A percentile compares a stretch with the other conserved stretches of the same genome.
Conservation (phyloP, 331 rosid species). For the Prunus yedoensis region DNA sequence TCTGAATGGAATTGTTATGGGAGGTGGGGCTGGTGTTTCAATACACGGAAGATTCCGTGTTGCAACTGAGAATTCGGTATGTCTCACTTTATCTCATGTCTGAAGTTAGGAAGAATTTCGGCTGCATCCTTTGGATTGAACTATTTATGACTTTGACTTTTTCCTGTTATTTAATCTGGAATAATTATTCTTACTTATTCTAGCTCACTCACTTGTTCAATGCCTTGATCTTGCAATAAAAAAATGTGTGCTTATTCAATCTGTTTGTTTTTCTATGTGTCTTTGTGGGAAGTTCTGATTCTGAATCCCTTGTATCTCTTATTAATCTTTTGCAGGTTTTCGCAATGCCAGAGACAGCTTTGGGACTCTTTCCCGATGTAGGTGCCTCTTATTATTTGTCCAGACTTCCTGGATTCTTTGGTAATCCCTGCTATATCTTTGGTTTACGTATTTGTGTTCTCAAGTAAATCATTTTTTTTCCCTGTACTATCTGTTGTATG, state of each 20-base stretch:
- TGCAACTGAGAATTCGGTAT: slow-evolving; percentile 85
- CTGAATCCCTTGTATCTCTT: slow-evolving; percentile 1
- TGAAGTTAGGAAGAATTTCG: slow-evolving; percentile 5
- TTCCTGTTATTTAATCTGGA: not conserved
- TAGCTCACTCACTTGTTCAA: not conserved
- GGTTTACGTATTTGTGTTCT: slow-evolving; percentile 3
- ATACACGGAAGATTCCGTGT: slow-evolving; percentile 88
- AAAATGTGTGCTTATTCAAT: not conserved
- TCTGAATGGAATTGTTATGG: slow-evolving; percentile 93
- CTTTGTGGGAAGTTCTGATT: not conserved
- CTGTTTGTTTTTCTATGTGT: not conserved
- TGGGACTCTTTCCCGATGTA: slow-evolving; percentile 96
- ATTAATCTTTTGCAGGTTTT: slow-evolving; percentile 60
- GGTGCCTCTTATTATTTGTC: slow-evolving; percentile 92
- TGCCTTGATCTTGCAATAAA: not conserved
- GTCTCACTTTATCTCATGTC: slow-evolving; percentile 10
- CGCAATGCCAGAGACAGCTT: slow-evolving; percentile 97
- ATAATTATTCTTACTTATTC: not conserved
- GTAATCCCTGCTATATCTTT: slow-evolving; percentile 46
- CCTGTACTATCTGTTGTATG: not conserved
- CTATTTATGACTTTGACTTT: not conserved
- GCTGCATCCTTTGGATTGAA: not conserved
- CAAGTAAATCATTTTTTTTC: not conserved
- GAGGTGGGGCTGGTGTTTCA: slow-evolving; percentile 99
- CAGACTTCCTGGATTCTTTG: slow-evolving; percentile 88